Evolutionary conservation across 2,329 filamentous ascomycete species (phyloP), one percentile per base, ranked within the genome.

Genomic region (Hypomyces rosellus): DNA sequence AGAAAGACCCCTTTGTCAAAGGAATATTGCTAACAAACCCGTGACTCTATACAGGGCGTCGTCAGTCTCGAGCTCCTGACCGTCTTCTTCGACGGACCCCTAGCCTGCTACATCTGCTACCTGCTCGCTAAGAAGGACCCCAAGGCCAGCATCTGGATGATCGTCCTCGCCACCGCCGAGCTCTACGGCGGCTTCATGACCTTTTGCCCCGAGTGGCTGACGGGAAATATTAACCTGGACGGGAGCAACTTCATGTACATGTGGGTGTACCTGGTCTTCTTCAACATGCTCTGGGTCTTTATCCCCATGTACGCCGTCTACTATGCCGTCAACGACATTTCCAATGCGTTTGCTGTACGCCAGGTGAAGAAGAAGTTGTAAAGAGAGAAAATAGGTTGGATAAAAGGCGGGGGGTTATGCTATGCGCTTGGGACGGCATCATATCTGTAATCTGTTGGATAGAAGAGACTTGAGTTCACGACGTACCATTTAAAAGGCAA

Each of bases 181-280:
- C 59, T 86, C 5, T 86, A 86, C 57, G 83, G 82, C 56, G 80
- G 82, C 15, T 86, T 82, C 68, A 85, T 86, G 78, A 86, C 83
- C 0, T 86, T 86, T 62, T 82, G 78, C 65, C 83, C 83, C 12
- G 83, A 86, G 66, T 86, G 83, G 83, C 68, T 86, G 12, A 78
- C 75, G 2, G 76, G 75, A 46, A 85, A 76, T 62, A 61, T 74
- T 55, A 84, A 83, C 61, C 75, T 86, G 52, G 80, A 85, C 63
- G 73, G 74, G 15, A 81, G 75, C 68, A 86, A 85, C 66, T 84
- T 80, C 58, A 83, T 86, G 80, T 84, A 83, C 59, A 69, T 77
- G 55, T 86, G 82, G 82, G 70, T 85, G 13, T 86, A 85, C 57
- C 69, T 86, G 14, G 71, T 84, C 57, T 85, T 86, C 66, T 86